phyloP scores from a whole-genome alignment of 768 basidiomycete species.

The Tricholoma hemisulphureum region DNA sequence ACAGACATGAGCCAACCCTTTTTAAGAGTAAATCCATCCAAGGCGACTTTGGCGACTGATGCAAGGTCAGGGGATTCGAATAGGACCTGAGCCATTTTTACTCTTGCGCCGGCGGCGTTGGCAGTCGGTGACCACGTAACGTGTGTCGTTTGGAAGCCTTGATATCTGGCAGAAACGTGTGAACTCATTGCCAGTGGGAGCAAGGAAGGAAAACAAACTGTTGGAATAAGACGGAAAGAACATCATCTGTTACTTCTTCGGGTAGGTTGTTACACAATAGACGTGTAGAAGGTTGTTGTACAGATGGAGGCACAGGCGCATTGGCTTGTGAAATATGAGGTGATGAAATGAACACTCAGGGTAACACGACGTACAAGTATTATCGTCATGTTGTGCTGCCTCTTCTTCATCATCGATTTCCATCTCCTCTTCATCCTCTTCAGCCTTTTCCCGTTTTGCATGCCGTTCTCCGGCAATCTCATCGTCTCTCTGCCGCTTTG shows the following conservation, averaged over 20 bases:
- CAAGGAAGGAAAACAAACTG: constrained; percentile 57
- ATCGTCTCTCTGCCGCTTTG: constrained; percentile 70
- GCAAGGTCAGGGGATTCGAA: constrained; percentile 79
- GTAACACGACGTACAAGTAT: constrained; percentile 45
- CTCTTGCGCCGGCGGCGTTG: constrained; percentile 58
- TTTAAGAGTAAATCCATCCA: constrained; percentile 86
- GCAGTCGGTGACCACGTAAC: constrained; percentile 70
- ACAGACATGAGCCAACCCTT: constrained; percentile 85
- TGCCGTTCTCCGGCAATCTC: constrained; percentile 50
- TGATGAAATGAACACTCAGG: constrained; percentile 23
- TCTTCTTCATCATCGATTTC: constrained; percentile 92
- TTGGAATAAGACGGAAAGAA: constrained; percentile 85
- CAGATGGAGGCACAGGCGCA: constrained; percentile 43
- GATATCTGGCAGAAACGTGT: constrained; percentile 53
- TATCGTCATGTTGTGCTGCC: constrained; percentile 36
- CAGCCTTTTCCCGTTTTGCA: constrained; percentile 68
- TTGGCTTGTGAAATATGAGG: constrained; percentile 32
- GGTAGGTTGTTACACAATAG: constrained; percentile 85
- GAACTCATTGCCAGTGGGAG: neutral
- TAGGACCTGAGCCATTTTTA: constrained; percentile 78
- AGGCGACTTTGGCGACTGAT: constrained; percentile 71
- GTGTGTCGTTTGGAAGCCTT: constrained; percentile 73
- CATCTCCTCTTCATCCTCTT: constrained; percentile 85
- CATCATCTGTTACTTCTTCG: constrained; percentile 84
- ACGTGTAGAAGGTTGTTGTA: constrained; percentile 56